Evolutionary conservation across 2,329 filamentous ascomycete species (phyloP).

Genomic region (Colletotrichum sidae): DNA sequence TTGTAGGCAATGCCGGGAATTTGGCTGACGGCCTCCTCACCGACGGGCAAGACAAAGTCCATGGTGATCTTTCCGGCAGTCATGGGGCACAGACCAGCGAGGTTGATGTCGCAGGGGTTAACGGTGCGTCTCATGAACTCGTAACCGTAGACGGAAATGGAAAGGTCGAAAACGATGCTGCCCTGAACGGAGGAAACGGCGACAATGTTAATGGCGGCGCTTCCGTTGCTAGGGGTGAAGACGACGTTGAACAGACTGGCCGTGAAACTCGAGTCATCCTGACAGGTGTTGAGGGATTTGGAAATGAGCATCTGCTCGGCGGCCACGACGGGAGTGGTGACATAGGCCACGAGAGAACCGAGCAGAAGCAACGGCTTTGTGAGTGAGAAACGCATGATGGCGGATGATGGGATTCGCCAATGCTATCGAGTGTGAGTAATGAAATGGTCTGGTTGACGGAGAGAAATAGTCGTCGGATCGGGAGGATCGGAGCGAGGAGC

Average conservation of each 20-base stretch:
- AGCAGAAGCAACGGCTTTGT: conserved; percentile 59
- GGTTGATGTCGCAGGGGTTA: conserved; percentile 78
- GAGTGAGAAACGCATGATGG: conserved; percentile 60
- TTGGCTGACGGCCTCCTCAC: conserved; percentile 65
- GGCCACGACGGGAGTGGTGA: conserved; percentile 56
- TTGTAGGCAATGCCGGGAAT: conserved; percentile 89
- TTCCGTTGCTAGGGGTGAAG: conserved; percentile 80
- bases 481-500: conserved; percentile 13
- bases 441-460: background rate
- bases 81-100: conserved; percentile 91
- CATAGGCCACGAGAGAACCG: conserved; percentile 56
- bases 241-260: conserved; percentile 89
- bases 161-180: conserved; percentile 81
- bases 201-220: conserved; percentile 78
- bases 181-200: conserved; percentile 86
- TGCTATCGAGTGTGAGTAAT: conserved; percentile 3
- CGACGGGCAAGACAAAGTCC: conserved; percentile 75
- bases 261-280: conserved; percentile 85
- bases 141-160: conserved; percentile 86
- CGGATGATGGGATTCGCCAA: conserved; percentile 29
- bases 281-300: conserved; percentile 86
- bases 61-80: conserved; percentile 84
- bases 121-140: conserved; percentile 74
- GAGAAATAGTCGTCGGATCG: conserved; percentile 11
- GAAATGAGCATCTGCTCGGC: conserved; percentile 80